phyloP scores from a whole-genome alignment of 2,329 filamentous ascomycete species.

The Mollisiaceae sp. region DNA sequence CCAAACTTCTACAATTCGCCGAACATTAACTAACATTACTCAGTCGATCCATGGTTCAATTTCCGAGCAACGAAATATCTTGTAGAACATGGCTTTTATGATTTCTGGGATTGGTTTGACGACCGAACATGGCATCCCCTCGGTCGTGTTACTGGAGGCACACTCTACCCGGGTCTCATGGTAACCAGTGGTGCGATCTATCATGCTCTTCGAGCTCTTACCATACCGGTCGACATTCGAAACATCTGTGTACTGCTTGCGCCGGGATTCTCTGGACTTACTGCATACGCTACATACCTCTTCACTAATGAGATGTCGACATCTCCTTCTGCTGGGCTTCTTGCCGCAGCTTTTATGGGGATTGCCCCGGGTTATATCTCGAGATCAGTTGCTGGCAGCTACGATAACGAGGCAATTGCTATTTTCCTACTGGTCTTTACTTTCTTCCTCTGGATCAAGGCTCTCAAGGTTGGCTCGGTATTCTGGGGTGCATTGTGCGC shows the following conservation, averaged over 20 bases:
- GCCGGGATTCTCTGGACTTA: slow-evolving; percentile 91
- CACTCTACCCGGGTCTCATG: slow-evolving; percentile 98
- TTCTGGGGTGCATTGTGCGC: slow-evolving; percentile 96
- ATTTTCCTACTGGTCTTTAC: slow-evolving; percentile 99
- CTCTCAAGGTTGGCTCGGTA: slow-evolving; percentile 92
- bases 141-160: slow-evolving; percentile 96
- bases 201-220: slow-evolving; percentile 85
- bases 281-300: slow-evolving; percentile 90
- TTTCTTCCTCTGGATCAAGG: slow-evolving; percentile 99
- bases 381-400: slow-evolving; percentile 94
- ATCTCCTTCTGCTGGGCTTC: slow-evolving; percentile 91
- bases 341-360: slow-evolving; percentile 95
- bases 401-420: slow-evolving; percentile 99
- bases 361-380: slow-evolving; percentile 98
- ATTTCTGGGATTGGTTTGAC: slow-evolving; percentile 99
- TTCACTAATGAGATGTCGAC: slow-evolving; percentile 96
- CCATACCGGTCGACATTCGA: slow-evolving; percentile 94
- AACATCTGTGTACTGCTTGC: slow-evolving; percentile 98
- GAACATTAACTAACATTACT: slow-evolving; percentile 39
- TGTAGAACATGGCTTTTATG: slow-evolving; percentile 95
- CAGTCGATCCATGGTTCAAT: slow-evolving; percentile 99
- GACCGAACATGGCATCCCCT: slow-evolving; percentile 99
- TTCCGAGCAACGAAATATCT: slow-evolving; percentile 98
- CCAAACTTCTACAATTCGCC: slow-evolving; percentile 28
- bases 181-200: slow-evolving; percentile 98